A percentile compares a stretch with the other conserved stretches of the same genome.
Conservation (phyloP, 257 asterid species). For the Solanum chmielewskii region DNA sequence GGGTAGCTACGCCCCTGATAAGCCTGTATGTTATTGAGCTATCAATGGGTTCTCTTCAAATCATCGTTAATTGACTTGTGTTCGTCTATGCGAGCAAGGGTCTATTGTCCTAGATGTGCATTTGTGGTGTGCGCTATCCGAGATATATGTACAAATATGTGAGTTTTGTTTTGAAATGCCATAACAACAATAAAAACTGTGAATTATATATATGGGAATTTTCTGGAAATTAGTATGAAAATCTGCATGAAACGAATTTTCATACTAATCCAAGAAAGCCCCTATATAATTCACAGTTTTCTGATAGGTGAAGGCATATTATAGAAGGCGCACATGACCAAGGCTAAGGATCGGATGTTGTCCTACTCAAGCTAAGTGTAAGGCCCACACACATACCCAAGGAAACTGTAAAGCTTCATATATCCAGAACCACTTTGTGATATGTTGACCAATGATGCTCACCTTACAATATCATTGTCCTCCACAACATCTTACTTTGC, state of each 20-base stretch:
- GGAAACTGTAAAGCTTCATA: background rate
- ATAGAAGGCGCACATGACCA: background rate
- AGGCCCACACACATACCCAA: background rate
- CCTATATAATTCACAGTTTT: too few relatives aligned
- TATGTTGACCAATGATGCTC: background rate
- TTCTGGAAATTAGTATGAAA: too few relatives aligned
- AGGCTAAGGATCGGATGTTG: background rate
- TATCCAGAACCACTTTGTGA: background rate
- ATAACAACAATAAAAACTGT: background rate
- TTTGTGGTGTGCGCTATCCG: accelerated
- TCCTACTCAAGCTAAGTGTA: background rate
- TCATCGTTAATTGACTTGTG: background rate
- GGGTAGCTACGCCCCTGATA: too few relatives aligned
- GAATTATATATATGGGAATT: too few relatives aligned
- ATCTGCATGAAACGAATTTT: too few relatives aligned
- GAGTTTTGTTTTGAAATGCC: background rate
- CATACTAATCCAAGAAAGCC: too few relatives aligned
- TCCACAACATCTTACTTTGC: background rate
- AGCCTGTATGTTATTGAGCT: background rate
- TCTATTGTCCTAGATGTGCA: background rate
- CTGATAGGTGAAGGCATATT: background rate
- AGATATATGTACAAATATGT: background rate
- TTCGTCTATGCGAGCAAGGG: background rate
- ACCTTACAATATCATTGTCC: background rate
- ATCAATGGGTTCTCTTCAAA: background rate